Evolutionary conservation across 2,329 filamentous ascomycete genomes (phyloP), one percentile per base, ranked within the genome.

Genomic region (Rhytidhysteron rufulum): DNA sequence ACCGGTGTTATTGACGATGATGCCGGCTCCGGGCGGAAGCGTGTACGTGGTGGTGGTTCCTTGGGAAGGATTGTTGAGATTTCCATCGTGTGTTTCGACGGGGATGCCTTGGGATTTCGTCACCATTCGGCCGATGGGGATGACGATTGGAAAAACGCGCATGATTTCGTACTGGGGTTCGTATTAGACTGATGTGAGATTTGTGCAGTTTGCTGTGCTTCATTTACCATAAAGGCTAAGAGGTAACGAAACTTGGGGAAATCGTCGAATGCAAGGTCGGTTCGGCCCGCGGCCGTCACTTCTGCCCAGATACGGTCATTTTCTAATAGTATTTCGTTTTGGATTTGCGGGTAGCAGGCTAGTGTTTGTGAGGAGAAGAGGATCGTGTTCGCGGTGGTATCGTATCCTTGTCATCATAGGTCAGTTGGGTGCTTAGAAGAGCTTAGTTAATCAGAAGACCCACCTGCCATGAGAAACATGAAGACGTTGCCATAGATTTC

Each of bases 351-450:
- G 6, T 18, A 5, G 15, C 27, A 24, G 19, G 39, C 24, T 5
- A 41, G 16, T 5, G 18, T 30, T 6, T 37, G 19, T 16, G 33
- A 16, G 13, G 32, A 24, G 21, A 37, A 41, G 7, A 22, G 7
- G 15, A 36, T 37, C 4, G 39, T 10, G 34, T 37, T 36, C 9
- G 39, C 39, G 6, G 39, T 41, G 16, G 39, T 36, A 13, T 41
- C 39, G 25, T 29, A 37, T n/a, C n/a, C n/a, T n/a, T n/a, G n/a
- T n/a, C n/a, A n/a, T n/a, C n/a, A n/a, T n/a, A n/a, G n/a, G n/a
- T n/a, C n/a, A n/a, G n/a, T n/a, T n/a, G n/a, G n/a, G n/a, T n/a
- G n/a, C n/a, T n/a, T n/a, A n/a, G n/a, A n/a, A n/a, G n/a, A n/a
- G n/a, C n/a, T n/a, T n/a, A n/a, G n/a, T n/a, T n/a, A n/a, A n/a